Base-by-base conservation (phyloP, 352 stramenopile genomes). In the Globisporangium splendens region DNA sequence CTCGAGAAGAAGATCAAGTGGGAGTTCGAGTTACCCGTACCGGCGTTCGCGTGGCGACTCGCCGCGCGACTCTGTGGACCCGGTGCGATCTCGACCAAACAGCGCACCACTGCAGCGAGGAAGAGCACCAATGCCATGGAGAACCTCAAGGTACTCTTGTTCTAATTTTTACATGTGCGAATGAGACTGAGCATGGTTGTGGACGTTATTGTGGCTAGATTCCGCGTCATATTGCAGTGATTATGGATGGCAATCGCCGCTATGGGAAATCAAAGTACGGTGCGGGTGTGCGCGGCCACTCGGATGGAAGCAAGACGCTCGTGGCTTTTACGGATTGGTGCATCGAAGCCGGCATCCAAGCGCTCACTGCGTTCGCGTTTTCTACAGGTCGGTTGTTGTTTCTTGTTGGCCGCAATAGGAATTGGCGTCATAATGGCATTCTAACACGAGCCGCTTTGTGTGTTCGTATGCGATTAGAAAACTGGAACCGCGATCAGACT, bases 291-390 rank as follows among this genome's bases (percentile, higher is more conserved):
- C 72, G 77, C 67, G 97, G 97, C 48, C 97, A 99, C 68, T 92
- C 88, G 65, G 95, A 98, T 61, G 97, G 97, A 42, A 97, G 91
- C 59, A 94, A 89, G 73, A 98, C 93, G 61, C 77, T 99, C 17
- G 91, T 97, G 10, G 79, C 97, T 43, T 98, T 99, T 71, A 89
- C 91, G 24, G 91, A 98, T 59, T 99, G 96, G 97, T 99, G 96
- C 63, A 92, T 98, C n/a, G 87, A 92, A 15, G 72, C 83, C 0
- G 88, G 84, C 14, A 79, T 98, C 35, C 62, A 93, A 50, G 78
- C 94, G 46, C 77, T 98, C 21, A 99, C 95, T 11, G 75, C 98
- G 4, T 99, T 97, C 68, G 95, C 89, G 8, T 98, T 99, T 70
- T 98, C 90, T 14, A 98, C 93, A 15, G 92, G 79, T 89, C 59